A percentile compares a stretch with the other conserved stretches of the same genome.
Evolutionary conservation across 2,329 filamentous ascomycete species (phyloP).

Genomic region (Fusarium duplospermum): DNA sequence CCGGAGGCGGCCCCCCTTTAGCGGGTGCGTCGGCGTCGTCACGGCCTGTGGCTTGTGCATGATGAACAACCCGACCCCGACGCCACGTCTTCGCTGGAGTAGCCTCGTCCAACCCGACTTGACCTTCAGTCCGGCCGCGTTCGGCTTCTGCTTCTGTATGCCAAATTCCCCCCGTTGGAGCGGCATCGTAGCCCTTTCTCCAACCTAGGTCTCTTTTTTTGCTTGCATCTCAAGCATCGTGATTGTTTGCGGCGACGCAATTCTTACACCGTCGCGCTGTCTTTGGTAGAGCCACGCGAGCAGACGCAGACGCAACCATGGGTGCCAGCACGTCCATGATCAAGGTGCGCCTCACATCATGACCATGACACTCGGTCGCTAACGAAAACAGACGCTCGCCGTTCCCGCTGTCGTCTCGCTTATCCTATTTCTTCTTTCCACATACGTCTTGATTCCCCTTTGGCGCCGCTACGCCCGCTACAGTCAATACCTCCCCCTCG

Average conservation of each 20-base stretch:
- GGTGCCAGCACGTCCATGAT: slow-evolving; percentile 49
- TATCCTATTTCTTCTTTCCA: slow-evolving; percentile 73
- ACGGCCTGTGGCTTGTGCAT: slow-evolving; percentile 24
- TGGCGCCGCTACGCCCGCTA: slow-evolving; percentile 79
- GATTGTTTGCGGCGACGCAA: neutral
- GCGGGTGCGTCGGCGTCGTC: slow-evolving; percentile 38
- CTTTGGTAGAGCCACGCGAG: neutral
- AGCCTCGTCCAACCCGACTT: slow-evolving; percentile 10
- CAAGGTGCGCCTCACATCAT: slow-evolving; percentile 46
- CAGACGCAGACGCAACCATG: slow-evolving; percentile 42
- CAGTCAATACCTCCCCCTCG: slow-evolving; percentile 78
- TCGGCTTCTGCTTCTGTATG: slow-evolving; percentile 13
- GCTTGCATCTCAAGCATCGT: neutral
- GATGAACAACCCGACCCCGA: neutral
- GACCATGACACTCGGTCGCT: slow-evolving; percentile 14
- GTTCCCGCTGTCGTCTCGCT: slow-evolving; percentile 78
- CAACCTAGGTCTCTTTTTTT: neutral
- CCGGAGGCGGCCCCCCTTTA: slow-evolving; percentile 21
- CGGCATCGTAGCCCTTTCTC: slow-evolving; percentile 7
- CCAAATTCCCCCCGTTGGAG: slow-evolving; percentile 6
- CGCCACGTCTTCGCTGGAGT: slow-evolving; percentile 28
- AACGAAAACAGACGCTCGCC: slow-evolving; percentile 69
- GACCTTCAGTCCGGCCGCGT: slow-evolving; percentile 2
- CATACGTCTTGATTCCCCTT: slow-evolving; percentile 73
- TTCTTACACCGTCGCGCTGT: neutral